A percentile compares a stretch with the other conserved stretches of the same genome.
phyloP scores from a whole-genome alignment of 352 stramenopile genomes.

The Phytophthora pinifolia region DNA sequence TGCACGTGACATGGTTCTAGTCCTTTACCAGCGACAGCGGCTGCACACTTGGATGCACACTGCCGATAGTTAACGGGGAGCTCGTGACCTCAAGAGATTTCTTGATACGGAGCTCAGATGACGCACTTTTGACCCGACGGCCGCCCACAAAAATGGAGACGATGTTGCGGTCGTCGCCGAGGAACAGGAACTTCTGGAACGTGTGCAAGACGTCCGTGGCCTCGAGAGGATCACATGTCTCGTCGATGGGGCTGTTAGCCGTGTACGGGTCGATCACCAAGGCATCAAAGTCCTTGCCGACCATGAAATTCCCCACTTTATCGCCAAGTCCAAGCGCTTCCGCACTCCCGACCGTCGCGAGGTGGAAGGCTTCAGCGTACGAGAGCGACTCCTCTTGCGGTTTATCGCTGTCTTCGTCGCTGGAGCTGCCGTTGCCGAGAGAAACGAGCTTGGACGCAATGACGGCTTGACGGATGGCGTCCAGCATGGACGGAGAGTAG shows the following conservation, averaged over 20 bases:
- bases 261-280: conserved; percentile 77
- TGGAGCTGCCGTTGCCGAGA: conserved; percentile 59
- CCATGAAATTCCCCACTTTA: conserved; percentile 86
- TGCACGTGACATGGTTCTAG: conserved; percentile 2
- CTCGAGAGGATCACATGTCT: conserved; percentile 45
- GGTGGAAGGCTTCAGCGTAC: conserved; percentile 87
- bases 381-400: conserved; percentile 39
- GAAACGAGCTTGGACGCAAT: conserved; percentile 88
- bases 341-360: conserved; percentile 90
- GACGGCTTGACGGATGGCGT: conserved; percentile 89
- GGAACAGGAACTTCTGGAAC: conserved; percentile 92
- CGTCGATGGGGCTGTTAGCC: conserved; percentile 66
- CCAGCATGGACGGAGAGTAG: conserved; percentile 94
- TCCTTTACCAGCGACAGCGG: conserved; percentile 19
- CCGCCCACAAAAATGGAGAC: conserved; percentile 81
- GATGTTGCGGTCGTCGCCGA: conserved; percentile 25
- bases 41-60: conserved; percentile 23
- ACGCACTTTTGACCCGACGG: conserved; percentile 50
- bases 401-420: conserved; percentile 30
- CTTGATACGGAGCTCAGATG: not conserved
- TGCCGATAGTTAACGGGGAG: conserved; percentile 25
- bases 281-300: conserved; percentile 92
- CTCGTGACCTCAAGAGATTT: conserved; percentile 7
- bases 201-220: conserved; percentile 51
- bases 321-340: conserved; percentile 76